Evolutionary conservation across 1,139 yeast genomes (phyloP).

Genomic region (Arxiozyma bovina): DNA sequence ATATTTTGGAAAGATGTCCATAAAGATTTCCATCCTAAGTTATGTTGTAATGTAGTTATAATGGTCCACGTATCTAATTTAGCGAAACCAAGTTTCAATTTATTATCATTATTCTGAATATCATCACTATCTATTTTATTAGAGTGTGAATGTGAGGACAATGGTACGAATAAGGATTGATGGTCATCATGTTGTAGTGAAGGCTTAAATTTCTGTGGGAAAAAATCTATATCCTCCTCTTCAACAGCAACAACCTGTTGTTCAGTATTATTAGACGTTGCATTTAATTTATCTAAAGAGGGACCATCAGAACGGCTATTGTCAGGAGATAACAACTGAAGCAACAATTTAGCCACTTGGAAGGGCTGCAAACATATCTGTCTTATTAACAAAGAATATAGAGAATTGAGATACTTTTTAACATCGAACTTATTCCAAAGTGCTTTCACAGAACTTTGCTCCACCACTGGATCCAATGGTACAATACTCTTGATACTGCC

Average conservation of each 20-base stretch:
- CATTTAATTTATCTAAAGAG: neutral
- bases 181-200: neutral
- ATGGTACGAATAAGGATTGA: neutral
- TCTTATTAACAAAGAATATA: constrained; percentile 30
- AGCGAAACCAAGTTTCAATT: constrained; percentile 22
- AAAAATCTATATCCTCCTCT: constrained; percentile 44
- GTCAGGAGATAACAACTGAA: constrained; percentile 38
- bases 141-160: neutral
- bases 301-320: neutral
- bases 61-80: neutral
- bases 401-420: neutral
- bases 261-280: neutral
- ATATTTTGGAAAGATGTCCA: constrained; percentile 2
- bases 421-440: neutral
- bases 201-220: constrained; percentile 27
- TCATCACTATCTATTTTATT: too few relatives aligned
- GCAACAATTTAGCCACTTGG: constrained; percentile 67
- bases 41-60: neutral
- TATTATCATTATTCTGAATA: too few relatives aligned
- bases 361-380: constrained; percentile 81
- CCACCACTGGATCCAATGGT: neutral
- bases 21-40: neutral
- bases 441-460: neutral
- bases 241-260: neutral
- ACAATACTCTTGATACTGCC: neutral